A percentile compares a stretch with the other conserved stretches of the same genome.
These are phyloP conservation scores for Polytrichum commune DNA, from an alignment of 225 moss, liverwort and hornwort genomes.

Conservation along the genomic window DNA sequence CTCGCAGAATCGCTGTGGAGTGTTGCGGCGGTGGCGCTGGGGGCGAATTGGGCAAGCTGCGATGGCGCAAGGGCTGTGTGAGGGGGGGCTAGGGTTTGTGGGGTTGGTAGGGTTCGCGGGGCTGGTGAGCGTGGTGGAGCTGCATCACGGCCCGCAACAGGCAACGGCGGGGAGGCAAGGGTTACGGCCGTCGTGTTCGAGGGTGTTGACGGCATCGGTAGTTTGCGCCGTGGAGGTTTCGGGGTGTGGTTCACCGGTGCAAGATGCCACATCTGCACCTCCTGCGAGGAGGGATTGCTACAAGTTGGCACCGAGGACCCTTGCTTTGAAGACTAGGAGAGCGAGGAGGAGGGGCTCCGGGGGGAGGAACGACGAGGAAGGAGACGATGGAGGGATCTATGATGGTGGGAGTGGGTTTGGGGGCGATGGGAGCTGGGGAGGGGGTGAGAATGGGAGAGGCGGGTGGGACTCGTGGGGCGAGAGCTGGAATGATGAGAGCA, in stretches of 20 bases:
- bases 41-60: too few relatives aligned
- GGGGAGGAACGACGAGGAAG: slow-evolving; percentile 23
- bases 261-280: slow-evolving; percentile 46
- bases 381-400: slow-evolving; percentile 20
- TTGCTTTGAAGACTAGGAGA: slow-evolving; percentile 36
- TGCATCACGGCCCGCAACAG: slow-evolving; percentile 4
- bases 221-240: slow-evolving; percentile 30
- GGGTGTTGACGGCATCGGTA: slow-evolving; percentile 31
- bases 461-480: slow-evolving; percentile 49
- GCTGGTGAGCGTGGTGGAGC: slow-evolving; percentile 14
- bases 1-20: too few relatives aligned
- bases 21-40: too few relatives aligned
- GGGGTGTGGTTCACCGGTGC: slow-evolving; percentile 32
- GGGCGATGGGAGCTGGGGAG: slow-evolving; percentile 49
- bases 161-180: background rate
- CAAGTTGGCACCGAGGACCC: slow-evolving; percentile 39
- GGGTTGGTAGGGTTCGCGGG: slow-evolving; percentile 6
- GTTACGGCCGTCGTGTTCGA: slow-evolving; percentile 17
- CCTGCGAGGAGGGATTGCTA: slow-evolving; percentile 36
- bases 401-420: slow-evolving; percentile 21
- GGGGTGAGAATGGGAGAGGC: slow-evolving; percentile 39
- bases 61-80: slow-evolving; percentile 30
- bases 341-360: slow-evolving; percentile 20
- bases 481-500: slow-evolving; percentile 39
- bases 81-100: slow-evolving; percentile 29